Base-by-base conservation (phyloP, 148 eudicot species). In the Chenopodium album region DNA sequence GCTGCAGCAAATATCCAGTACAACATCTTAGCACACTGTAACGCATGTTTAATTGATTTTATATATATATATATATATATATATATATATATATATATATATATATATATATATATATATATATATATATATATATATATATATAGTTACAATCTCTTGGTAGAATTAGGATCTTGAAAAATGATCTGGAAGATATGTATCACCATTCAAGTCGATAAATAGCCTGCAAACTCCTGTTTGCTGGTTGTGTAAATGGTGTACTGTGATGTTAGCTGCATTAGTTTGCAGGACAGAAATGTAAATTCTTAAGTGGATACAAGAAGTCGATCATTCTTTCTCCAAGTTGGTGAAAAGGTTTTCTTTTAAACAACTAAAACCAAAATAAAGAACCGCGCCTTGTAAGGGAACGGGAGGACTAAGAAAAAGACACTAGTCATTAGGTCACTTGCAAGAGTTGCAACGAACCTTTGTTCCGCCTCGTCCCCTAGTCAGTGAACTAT, bases 171-270 rank as follows among this genome's bases (percentile, higher is more conserved):
- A 71, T 63, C 47, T 73, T 11, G 82, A 0, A 71, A 19, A 73
- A 31, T 54, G 54, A 47, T 80, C 77, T 44, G 37, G 72, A 47
- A 4, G 8, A 14, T 56, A 44, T 32, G 64, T 31, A 59, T 56
- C 16, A 13, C 31, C 62, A 34, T 64, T 48, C 1, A 46, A 52
- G 54, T 69, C 28, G 31, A 72, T 78, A 56, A 32, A 82, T 26
- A 34, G 79, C 70, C 16, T 9, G 79, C 54, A 31, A 75, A 79
- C 56, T 41, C 75, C 65, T 76, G 64, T 29, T 71, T 41, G 32
- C 63, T 56, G 46, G 67, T 41, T 77, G 73, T 76, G 81, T 77
- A 81, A 72, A 81, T 80, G 52, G 32, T 54, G 84, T 84, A 48
- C 31, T 66, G 46, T 50, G 31, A 76, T 80, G 34, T 78, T 71